Percentiles rank a stretch among this genome's conserved stretches.
Conservation (phyloP, 2,329 filamentous ascomycete species). For the Pseudogymnoascus sp. region DNA sequence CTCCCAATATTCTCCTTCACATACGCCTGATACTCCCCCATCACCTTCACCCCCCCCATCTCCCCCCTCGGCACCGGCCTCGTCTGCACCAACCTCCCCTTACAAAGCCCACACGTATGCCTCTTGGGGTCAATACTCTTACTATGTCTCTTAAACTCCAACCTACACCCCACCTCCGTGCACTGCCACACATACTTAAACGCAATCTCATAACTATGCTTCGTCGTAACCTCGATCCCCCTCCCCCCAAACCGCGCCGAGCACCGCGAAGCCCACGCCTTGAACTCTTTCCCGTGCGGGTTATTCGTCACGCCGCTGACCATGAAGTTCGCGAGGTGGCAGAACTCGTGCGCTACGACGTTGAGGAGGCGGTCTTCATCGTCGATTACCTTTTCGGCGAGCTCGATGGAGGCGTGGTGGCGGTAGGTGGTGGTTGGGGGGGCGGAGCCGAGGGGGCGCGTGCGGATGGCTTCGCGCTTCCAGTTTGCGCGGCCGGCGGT, state of each 20-base stretch:
- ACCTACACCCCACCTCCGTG: slow-evolving; percentile 44
- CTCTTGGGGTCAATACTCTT: slow-evolving; percentile 69
- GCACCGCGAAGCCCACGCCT: slow-evolving; percentile 57
- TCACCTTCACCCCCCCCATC: slow-evolving; percentile 22
- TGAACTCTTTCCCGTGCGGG: slow-evolving; percentile 80
- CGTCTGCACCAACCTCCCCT: slow-evolving; percentile 61
- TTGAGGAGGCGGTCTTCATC: slow-evolving; percentile 71
- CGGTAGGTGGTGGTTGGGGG: slow-evolving; percentile 21
- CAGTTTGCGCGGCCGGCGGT: slow-evolving; percentile 71
- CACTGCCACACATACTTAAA: slow-evolving; percentile 91
- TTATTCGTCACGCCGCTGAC: slow-evolving; percentile 64
- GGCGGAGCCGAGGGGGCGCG: slow-evolving; percentile 22
- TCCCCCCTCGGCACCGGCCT: slow-evolving; percentile 61
- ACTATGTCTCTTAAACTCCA: slow-evolving; percentile 75
- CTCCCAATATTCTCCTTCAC: slow-evolving; percentile 61
- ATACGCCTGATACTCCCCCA: slow-evolving; percentile 47
- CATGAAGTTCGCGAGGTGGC: slow-evolving; percentile 90
- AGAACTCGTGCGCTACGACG: slow-evolving; percentile 93
- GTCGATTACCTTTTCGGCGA: slow-evolving; percentile 82
- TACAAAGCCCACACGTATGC: slow-evolving; percentile 73
- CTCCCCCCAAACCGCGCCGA: slow-evolving; percentile 48
- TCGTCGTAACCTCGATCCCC: slow-evolving; percentile 75
- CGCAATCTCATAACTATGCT: slow-evolving; percentile 81
- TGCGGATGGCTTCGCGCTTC: slow-evolving; percentile 50
- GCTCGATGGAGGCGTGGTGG: slow-evolving; percentile 72